These are phyloP conservation scores for Polyrhizophydium stewartii DNA, from an alignment of 371 early-diverging fungal species.

Conservation along the genomic window DNA sequence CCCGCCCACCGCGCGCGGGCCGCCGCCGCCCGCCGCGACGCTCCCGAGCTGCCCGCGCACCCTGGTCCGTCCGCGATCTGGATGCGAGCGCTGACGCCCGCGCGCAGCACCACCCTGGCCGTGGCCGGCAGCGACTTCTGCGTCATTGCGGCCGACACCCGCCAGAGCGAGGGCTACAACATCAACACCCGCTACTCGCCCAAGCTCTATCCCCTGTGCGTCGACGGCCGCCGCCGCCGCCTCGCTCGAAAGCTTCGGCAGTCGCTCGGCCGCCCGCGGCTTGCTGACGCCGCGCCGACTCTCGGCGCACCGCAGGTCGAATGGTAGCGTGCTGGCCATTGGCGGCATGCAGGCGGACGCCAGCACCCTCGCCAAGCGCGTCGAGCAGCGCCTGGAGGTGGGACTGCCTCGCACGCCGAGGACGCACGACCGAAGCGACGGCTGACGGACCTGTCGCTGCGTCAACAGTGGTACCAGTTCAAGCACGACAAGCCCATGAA, in stretches of 20 bases:
- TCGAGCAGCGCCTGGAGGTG: conserved; percentile 89
- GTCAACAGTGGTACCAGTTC: conserved; percentile 79
- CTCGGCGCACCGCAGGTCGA: conserved; percentile 44
- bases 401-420: too few species aligned
- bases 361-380: conserved; percentile 74
- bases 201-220: conserved; percentile 82
- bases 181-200: conserved; percentile 95
- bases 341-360: conserved; percentile 97
- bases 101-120: conserved; percentile 80
- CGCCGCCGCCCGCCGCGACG: too few species aligned
- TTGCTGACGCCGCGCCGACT: too few species aligned
- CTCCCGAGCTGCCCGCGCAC: not conserved
- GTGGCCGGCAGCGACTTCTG: conserved; percentile 95
- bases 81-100: not conserved
- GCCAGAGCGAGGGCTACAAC: conserved; percentile 92
- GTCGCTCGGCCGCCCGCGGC: too few species aligned
- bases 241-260: not conserved
- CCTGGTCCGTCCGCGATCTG: not conserved
- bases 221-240: not conserved
- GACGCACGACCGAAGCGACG: not conserved
- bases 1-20: not conserved
- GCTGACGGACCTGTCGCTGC: not conserved
- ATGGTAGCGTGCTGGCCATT: conserved; percentile 81
- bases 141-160: conserved; percentile 95
- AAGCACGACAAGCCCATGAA: conserved; percentile 89